These are phyloP conservation scores for Lactifluus subvellereus DNA, from an alignment of 768 basidiomycete genomes.

Conservation along the genomic window DNA sequence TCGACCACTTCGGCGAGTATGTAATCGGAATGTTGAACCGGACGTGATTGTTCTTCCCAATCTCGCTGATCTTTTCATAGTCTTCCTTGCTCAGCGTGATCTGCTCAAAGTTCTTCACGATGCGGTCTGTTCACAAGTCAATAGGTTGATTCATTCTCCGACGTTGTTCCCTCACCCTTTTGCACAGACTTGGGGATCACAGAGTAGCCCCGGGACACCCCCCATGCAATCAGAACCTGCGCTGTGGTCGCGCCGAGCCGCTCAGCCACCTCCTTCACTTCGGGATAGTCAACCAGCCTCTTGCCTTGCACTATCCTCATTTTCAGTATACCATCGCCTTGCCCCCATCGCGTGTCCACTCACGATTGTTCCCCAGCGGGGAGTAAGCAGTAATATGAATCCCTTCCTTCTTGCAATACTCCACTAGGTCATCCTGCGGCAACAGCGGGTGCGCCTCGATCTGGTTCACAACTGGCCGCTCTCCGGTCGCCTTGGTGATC, in stretches of 20 bases:
- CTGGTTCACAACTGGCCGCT: slow-evolving; percentile 75
- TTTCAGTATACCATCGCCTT: slow-evolving; percentile 4
- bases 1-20: slow-evolving; percentile 60
- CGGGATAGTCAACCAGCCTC: slow-evolving; percentile 61
- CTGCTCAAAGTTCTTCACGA: slow-evolving; percentile 74
- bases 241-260: slow-evolving; percentile 62
- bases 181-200: slow-evolving; percentile 84
- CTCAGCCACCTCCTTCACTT: slow-evolving; percentile 56
- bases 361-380: slow-evolving; percentile 79
- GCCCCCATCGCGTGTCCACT: slow-evolving; percentile 23
- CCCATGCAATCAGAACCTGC: slow-evolving; percentile 83
- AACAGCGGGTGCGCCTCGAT: slow-evolving; percentile 79
- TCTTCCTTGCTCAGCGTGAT: slow-evolving; percentile 61
- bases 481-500: slow-evolving; percentile 62
- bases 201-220: slow-evolving; percentile 62
- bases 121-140: slow-evolving; percentile 40
- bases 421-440: slow-evolving; percentile 66
- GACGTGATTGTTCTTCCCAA: slow-evolving; percentile 45
- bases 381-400: slow-evolving; percentile 67
- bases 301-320: slow-evolving; percentile 45
- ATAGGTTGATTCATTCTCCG: background rate
- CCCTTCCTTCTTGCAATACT: slow-evolving; percentile 59
- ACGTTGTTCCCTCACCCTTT: slow-evolving; percentile 34
- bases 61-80: slow-evolving; percentile 49
- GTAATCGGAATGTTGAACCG: slow-evolving; percentile 60